Conservation (phyloP, 192 early-diverging fungal genomes). For the Gorgonomyces haynaldii region DNA sequence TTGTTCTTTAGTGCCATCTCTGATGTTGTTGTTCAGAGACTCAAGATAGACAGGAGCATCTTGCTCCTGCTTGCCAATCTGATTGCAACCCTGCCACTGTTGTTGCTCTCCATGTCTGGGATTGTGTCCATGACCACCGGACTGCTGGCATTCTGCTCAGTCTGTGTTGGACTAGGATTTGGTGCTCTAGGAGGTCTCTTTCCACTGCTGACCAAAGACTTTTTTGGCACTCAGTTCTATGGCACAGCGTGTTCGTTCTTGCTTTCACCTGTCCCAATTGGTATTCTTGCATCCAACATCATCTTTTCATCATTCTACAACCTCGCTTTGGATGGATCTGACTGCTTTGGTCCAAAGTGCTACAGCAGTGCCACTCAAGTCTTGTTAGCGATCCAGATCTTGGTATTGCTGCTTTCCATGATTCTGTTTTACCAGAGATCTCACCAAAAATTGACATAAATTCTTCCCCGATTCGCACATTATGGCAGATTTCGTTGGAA, state of each 20-base stretch:
- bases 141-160: conserved; percentile 6
- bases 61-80: conserved; percentile 12
- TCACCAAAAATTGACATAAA: too few species aligned
- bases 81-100: conserved; percentile 1
- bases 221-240: conserved; percentile 20
- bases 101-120: background rate
- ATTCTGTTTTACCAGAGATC: too few species aligned
- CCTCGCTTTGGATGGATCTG: too few species aligned
- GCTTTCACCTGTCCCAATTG: conserved; percentile 19
- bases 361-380: too few species aligned
- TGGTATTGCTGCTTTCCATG: too few species aligned
- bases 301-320: conserved; percentile 21
- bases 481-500: too few species aligned
- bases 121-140: background rate
- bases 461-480: too few species aligned
- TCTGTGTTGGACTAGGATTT: conserved; percentile 17
- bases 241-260: conserved; percentile 23
- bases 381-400: too few species aligned
- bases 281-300: conserved; percentile 15
- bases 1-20: conserved; percentile 6
- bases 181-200: conserved; percentile 17
- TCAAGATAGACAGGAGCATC: conserved; percentile 10
- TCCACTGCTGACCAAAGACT: conserved; percentile 14
- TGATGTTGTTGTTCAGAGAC: conserved; percentile 4
- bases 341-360: too few species aligned